Conservation (phyloP, 2,329 filamentous ascomycete genomes). For the Colletotrichum gloeosporioides region DNA sequence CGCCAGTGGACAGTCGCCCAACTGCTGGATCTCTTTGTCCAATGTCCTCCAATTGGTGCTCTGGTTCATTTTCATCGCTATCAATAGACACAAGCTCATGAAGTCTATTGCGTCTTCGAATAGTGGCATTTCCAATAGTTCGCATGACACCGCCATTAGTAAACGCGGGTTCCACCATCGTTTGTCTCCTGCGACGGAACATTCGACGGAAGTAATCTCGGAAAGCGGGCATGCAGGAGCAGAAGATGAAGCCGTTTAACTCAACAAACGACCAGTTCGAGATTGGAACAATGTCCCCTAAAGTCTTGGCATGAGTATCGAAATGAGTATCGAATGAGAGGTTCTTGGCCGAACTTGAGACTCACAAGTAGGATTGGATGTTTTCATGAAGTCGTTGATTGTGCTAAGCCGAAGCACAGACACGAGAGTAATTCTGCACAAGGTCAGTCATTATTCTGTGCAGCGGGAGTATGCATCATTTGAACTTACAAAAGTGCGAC, state of each 20-base stretch:
- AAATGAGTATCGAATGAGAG: neutral
- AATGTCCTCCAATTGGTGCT: neutral
- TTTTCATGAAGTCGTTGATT: slow-evolving; percentile 12
- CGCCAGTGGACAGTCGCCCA: neutral
- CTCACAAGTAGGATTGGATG: slow-evolving; percentile 9
- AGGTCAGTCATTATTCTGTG: neutral
- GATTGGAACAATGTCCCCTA: slow-evolving; percentile 10
- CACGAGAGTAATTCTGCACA: neutral
- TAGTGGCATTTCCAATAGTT: neutral
- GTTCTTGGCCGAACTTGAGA: neutral
- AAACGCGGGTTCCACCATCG: neutral
- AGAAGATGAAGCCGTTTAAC: slow-evolving; percentile 12
- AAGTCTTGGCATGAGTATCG: neutral
- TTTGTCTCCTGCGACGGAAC: neutral
- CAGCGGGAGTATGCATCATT: neutral
- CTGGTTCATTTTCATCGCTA: neutral
- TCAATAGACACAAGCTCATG: neutral
- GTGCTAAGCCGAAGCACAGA: neutral
- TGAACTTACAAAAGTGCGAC: slow-evolving; percentile 1
- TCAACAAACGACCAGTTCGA: slow-evolving; percentile 16
- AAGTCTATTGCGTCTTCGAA: neutral
- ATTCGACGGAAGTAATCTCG: slow-evolving; percentile 6
- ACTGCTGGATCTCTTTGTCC: neutral
- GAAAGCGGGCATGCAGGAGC: slow-evolving; percentile 15
- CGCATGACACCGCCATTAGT: neutral